Evolutionary conservation across 768 basidiomycete genomes (phyloP), one percentile per base, ranked within the genome.

Genomic region (Pholiota microspora): DNA sequence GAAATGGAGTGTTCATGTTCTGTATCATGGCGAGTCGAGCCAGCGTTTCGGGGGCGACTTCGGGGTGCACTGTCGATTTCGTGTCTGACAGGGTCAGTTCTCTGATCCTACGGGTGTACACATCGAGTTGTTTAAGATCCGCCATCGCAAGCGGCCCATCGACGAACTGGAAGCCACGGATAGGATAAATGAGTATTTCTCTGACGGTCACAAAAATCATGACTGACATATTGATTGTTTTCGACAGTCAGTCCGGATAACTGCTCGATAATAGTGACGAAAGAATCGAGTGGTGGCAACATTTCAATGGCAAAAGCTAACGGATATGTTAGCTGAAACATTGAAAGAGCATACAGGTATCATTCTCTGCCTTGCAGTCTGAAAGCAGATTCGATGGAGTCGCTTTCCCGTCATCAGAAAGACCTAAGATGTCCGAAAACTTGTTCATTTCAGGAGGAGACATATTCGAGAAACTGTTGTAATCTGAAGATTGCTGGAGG

Each of bases 71-170:
- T 7, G 9, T 16, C n/a, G 25, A 16, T 13, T 34, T 15, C 2
- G 23, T 10, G 23, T 51, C 51, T 13, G 38, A 44, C 2, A 59
- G 46, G 9, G 28, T 36, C 13, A 59, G 36, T 24, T 59, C 54
- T 0, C 45, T 45, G 35, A 59, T 31, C 31, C 36, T 27, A 21
- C 2, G 6, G 10, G 57, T 13, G n/a, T 46, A 51, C 4, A 23
- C 8, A 13, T 16, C n/a, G 28, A 52, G 38, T 6, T 10, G 2
- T 12, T 31, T 2, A 7, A 52, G 51, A 5, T 44, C 29, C 15
- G n/a, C 21, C 32, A 12, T 3, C 18, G 25, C 10, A 7, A 52
- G 24, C 6, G 42, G 42, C 10, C 18, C 40, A 35, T 13, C 4
- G 23, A 53, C 8, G 23, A 45, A 25, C 52, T 53, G n/a, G n/a